A percentile compares a stretch with the other conserved stretches of the same genome.
phyloP scores from a whole-genome alignment of 2,329 filamentous ascomycete species.

The Talaromyces sp. region DNA sequence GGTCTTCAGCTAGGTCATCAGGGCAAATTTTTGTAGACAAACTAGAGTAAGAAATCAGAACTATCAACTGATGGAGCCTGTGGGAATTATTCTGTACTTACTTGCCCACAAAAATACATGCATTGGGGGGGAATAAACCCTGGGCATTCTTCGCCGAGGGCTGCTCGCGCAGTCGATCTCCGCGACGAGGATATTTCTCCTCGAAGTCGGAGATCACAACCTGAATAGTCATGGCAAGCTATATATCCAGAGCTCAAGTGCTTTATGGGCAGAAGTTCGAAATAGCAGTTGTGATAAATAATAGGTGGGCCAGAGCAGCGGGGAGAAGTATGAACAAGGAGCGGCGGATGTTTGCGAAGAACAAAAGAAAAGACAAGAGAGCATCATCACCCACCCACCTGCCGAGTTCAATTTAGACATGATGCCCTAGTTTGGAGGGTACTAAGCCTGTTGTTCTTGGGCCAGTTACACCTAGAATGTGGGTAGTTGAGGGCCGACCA shows the following conservation, averaged over 20 bases:
- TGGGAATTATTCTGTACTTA: slow-evolving; percentile 21
- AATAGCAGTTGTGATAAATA: not conserved
- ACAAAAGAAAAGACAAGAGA: not conserved
- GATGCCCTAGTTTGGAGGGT: not conserved
- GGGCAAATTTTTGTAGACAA: slow-evolving; percentile 27
- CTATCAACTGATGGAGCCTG: not conserved
- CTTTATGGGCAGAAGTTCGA: not conserved
- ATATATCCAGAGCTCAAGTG: not conserved
- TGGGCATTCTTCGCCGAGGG: slow-evolving; percentile 39
- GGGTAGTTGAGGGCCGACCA: slow-evolving; percentile 1
- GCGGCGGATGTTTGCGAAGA: not conserved
- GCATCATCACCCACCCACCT: not conserved
- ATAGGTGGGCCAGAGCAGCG: not conserved
- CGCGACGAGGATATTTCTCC: slow-evolving; percentile 19
- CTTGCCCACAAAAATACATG: slow-evolving; percentile 46
- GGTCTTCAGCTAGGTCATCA: slow-evolving; percentile 32
- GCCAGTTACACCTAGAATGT: not conserved
- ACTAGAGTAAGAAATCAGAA: slow-evolving; percentile 22
- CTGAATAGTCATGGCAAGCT: slow-evolving; percentile 7
- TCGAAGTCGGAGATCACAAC: not conserved
- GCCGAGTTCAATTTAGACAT: slow-evolving; percentile 6
- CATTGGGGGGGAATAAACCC: slow-evolving; percentile 39
- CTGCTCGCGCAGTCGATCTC: slow-evolving; percentile 31
- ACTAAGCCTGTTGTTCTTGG: slow-evolving; percentile 7
- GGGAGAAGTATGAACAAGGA: slow-evolving; percentile 11